A percentile compares a stretch with the other conserved stretches of the same genome.
Conservation (phyloP, 257 asterid genomes). For the Lavandula angustifolia region DNA sequence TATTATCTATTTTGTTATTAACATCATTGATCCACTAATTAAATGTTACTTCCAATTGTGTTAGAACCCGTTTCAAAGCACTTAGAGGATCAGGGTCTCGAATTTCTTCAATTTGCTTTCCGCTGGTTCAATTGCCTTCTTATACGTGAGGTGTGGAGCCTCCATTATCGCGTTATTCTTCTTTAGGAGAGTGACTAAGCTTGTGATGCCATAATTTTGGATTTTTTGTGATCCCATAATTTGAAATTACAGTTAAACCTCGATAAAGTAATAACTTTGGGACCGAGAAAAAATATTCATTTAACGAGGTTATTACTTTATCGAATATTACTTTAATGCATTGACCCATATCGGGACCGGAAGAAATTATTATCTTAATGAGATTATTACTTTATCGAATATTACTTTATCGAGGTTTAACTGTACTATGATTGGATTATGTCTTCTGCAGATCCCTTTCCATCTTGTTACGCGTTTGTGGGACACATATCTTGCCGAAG, state of each 20-base stretch:
- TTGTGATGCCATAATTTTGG: background rate
- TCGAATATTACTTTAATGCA: no score
- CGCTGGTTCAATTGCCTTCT: slow-evolving; percentile 99
- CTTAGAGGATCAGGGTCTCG: slow-evolving; percentile 97
- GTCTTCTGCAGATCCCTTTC: slow-evolving; percentile 71
- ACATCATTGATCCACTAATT: background rate
- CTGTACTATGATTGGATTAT: slow-evolving; percentile 22
- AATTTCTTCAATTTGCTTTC: slow-evolving; percentile 97
- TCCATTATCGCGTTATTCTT: slow-evolving; percentile 8
- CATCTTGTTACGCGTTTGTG: slow-evolving; percentile 86
- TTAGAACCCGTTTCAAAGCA: slow-evolving; percentile 81
- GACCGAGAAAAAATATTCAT: no score
- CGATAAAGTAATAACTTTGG: no score
- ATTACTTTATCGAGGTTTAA: no score
- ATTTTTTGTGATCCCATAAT: no score
- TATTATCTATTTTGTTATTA: background rate
- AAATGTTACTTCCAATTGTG: slow-evolving; percentile 25
- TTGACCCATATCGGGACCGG: no score
- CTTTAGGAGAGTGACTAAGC: slow-evolving; percentile 13
- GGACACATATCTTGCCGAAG: slow-evolving; percentile 99
- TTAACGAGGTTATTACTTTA: no score
- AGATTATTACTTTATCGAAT: no score
- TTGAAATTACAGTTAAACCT: no score
- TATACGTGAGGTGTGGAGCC: slow-evolving; percentile 79
- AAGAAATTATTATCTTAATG: no score